Percentiles rank a stretch among this genome's conserved stretches.
These are phyloP conservation scores for Panicum hallii DNA, from an alignment of 202 grass and related monocot species.

Conservation along the genomic window DNA sequence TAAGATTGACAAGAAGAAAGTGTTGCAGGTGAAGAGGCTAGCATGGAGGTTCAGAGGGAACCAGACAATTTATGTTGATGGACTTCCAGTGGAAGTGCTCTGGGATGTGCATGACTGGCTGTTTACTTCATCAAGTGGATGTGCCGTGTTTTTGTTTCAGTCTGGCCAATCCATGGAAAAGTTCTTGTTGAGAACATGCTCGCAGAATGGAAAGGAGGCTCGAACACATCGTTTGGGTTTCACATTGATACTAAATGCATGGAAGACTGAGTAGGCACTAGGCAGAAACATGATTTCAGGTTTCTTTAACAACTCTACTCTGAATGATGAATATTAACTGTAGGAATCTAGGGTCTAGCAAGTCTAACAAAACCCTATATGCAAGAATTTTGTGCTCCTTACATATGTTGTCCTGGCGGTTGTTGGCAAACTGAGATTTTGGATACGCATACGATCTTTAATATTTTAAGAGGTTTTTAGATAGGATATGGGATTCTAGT, in stretches of 20 bases:
- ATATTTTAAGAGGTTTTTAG: background rate
- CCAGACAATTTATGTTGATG: slow-evolving; percentile 57
- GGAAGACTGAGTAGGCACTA: slow-evolving; percentile 61
- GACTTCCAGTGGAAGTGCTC: slow-evolving; percentile 61
- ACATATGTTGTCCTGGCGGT: background rate
- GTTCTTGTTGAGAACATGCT: slow-evolving; percentile 37
- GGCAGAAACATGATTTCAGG: slow-evolving; percentile 31
- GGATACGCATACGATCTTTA: slow-evolving; percentile 34
- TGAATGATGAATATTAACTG: slow-evolving; percentile 22
- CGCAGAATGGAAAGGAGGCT: slow-evolving; percentile 45
- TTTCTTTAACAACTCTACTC: slow-evolving; percentile 31
- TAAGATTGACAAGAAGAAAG: slow-evolving; percentile 63
- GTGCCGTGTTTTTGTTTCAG: slow-evolving; percentile 64
- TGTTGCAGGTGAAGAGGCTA: slow-evolving; percentile 61
- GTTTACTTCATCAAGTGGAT: slow-evolving; percentile 47
- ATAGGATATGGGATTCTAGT: background rate
- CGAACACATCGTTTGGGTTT: slow-evolving; percentile 48
- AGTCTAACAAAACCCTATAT: slow-evolving; percentile 35
- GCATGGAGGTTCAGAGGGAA: slow-evolving; percentile 75
- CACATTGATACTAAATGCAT: slow-evolving; percentile 61
- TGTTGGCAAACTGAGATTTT: slow-evolving; percentile 19
- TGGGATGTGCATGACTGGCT: slow-evolving; percentile 69
- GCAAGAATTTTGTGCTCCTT: slow-evolving; percentile 35
- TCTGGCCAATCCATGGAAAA: slow-evolving; percentile 56
- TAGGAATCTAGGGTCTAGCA: slow-evolving; percentile 38